Base-by-base conservation (phyloP, 75 land plant species). In the Cryptomeria japonica region DNA sequence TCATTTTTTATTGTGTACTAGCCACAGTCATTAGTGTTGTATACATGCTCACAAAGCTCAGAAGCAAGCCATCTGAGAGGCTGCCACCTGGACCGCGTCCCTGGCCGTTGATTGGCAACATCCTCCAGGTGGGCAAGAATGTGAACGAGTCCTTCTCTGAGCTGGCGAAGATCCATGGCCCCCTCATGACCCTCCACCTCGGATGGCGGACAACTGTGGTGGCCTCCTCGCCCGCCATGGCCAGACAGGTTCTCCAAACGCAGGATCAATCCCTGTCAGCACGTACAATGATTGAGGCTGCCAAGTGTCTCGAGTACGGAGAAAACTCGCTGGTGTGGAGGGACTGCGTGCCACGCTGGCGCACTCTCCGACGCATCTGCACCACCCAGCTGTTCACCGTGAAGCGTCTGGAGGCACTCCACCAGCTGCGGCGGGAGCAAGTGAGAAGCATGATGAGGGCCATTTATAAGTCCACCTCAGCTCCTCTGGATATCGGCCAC, bases 321-420 rank as follows among this genome's bases (percentile, higher is more conserved):
- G 44, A 38, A 6, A 41, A 83, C 51, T 90, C 93, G 28, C 19
- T 92, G 0, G 87, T 87, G 1, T 87, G 86, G 5, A 64, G 90
- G 41, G 93, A 92, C 32, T 90, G 90, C 34, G 94, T 92, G 2
- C 89, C 94, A 0, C 85, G 73, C 9, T 94, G 94, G 95, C 90
- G 95, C 10, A 86, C 89, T 58, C 85, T 94, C 34, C 39, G 95
- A 25, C 91, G 91, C 5, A 39, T 94, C n/a, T 87, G 89, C 87
- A 87, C 88, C 84, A 46, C 72, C n/a, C 90, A 93, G 88, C 88
- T 93, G 86, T 91, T 94, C 84, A 88, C 90, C 28, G 80, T 77
- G 1, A 89, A 88, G 61, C 91, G 88, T 1, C 88, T 93, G 22
- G 87, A 93, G 25, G 88, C 88, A 28, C 87, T 70, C 80, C 28